These are phyloP conservation scores for Canariomyces notabilis DNA, from an alignment of 2,329 filamentous ascomycete species.

Conservation along the genomic window DNA sequence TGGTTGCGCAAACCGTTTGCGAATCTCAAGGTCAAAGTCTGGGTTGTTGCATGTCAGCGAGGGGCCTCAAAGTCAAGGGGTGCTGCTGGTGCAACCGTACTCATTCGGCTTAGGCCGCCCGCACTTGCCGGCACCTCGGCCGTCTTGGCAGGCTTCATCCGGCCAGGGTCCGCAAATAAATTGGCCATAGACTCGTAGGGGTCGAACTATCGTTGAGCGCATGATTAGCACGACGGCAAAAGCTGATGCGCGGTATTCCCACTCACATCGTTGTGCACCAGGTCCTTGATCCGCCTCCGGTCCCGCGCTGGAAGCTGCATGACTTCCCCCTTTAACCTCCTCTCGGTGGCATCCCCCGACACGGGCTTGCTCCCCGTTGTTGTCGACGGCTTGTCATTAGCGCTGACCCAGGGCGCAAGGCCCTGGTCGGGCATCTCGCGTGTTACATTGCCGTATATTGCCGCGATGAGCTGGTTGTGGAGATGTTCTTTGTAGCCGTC, in stretches of 20 bases:
- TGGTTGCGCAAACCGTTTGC: constrained; percentile 60
- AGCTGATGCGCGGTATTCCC: constrained; percentile 1
- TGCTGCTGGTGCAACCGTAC: constrained; percentile 48
- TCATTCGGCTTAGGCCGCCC: constrained; percentile 73
- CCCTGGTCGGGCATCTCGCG: constrained; percentile 64
- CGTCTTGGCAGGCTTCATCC: constrained; percentile 39
- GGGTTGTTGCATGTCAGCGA: constrained; percentile 9
- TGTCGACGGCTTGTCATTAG: constrained; percentile 61
- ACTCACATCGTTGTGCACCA: constrained; percentile 56
- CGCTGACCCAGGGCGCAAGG: constrained; percentile 66
- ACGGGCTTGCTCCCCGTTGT: constrained; percentile 56
- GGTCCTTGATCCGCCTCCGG: constrained; percentile 61
- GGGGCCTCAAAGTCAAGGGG: background rate
- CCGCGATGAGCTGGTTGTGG: constrained; percentile 63
- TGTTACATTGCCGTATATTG: constrained; percentile 64
- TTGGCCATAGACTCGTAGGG: constrained; percentile 49
- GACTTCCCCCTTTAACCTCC: constrained; percentile 62
- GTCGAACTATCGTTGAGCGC: constrained; percentile 51
- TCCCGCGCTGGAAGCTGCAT: constrained; percentile 66
- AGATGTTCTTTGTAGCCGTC: constrained; percentile 57
- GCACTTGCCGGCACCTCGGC: constrained; percentile 64
- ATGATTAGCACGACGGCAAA: constrained; percentile 23
- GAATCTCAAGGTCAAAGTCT: constrained; percentile 64
- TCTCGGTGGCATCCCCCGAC: constrained; percentile 60
- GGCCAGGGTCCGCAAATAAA: constrained; percentile 48